Evolutionary conservation across 495 filamentous ascomycete genomes (phyloP), one percentile per base, ranked within the genome.

Genomic region (Penicillium mononematosum): DNA sequence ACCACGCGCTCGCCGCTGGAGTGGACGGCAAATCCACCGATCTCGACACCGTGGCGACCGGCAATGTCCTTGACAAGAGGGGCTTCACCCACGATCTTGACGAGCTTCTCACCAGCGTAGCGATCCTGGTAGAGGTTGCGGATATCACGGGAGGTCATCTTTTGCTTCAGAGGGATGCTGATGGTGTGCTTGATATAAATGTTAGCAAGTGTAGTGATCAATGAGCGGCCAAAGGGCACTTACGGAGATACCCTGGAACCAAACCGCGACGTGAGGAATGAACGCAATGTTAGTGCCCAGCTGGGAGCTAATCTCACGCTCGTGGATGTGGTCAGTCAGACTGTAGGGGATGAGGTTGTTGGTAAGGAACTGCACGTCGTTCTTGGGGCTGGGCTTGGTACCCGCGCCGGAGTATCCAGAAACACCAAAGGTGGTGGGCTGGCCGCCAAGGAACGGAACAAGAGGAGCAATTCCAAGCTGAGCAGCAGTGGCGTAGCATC

Each of bases 401-500:
- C 94, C 94, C 31, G 94, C 94, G 32, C 94, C 94, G 1, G 91
- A 96, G 76, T 98, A 98, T 22, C 94, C 94, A 12, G 90, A 95
- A 9, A 97, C 88, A 74, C 94, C 94, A 66, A 98, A 97, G 58
- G 92, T 77, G 45, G 88, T 92, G 19, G 94, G 93, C 72, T 88
- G 83, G 20, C 88, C 90, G 34, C 83, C 86, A 31, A 96, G 84
- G 74, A 85, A 84, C 9, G 85, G 83, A 7, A 96, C 79, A 2
- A 97, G 79, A 50, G 93, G 93, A 10, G 91, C 81, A 58, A 97
- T 94, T 42, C 88, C 92, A 42, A 97, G 78, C 74, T 98, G 92
- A 1, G 93, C 92, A n/a, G 91, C 94, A 20, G 94, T 98, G 25
- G 94, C 93, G 65, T 97, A 96, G 79, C 94, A 96, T 50, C 94